Evolutionary conservation across 192 early-diverging fungal genomes (phyloP).

Genomic region (Backusella psychrophila): DNA sequence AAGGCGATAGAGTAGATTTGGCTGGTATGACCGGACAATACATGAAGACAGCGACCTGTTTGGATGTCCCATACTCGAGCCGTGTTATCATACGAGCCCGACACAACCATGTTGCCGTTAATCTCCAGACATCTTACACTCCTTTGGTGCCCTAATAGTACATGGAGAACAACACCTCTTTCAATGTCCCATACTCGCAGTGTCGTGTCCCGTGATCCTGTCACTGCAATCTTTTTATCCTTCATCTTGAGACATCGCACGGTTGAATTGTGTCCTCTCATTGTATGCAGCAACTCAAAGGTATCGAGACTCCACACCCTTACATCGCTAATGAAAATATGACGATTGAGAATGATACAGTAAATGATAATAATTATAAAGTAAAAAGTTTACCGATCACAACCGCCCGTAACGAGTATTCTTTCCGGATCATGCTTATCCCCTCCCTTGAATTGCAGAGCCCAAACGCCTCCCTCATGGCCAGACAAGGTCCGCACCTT

Average conservation of each 20-base stretch:
- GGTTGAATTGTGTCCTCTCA: constrained; percentile 93
- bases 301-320: constrained; percentile 96
- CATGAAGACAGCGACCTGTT: constrained; percentile 69
- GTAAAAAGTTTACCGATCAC: constrained; percentile 69
- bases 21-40: constrained; percentile 81
- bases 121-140: constrained; percentile 91
- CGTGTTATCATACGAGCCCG: constrained; percentile 89
- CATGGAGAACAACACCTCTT: constrained; percentile 63
- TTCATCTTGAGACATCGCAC: constrained; percentile 89
- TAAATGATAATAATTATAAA: neutral
- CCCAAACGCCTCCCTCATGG: constrained; percentile 98
- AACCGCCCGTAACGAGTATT: constrained; percentile 90
- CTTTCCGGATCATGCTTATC: constrained; percentile 45
- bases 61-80: constrained; percentile 88
- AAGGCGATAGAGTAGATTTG: constrained; percentile 96
- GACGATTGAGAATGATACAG: neutral
- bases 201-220: constrained; percentile 90
- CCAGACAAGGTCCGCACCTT: constrained; percentile 74
- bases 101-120: constrained; percentile 77
- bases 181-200: constrained; percentile 88
- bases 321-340: constrained; percentile 52
- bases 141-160: constrained; percentile 83
- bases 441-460: constrained; percentile 67
- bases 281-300: constrained; percentile 82
- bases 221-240: constrained; percentile 69